A percentile compares a stretch with the other conserved stretches of the same genome.
These are phyloP conservation scores for Filobasidium floriforme DNA, from an alignment of 768 basidiomycete genomes.

Conservation along the genomic window DNA sequence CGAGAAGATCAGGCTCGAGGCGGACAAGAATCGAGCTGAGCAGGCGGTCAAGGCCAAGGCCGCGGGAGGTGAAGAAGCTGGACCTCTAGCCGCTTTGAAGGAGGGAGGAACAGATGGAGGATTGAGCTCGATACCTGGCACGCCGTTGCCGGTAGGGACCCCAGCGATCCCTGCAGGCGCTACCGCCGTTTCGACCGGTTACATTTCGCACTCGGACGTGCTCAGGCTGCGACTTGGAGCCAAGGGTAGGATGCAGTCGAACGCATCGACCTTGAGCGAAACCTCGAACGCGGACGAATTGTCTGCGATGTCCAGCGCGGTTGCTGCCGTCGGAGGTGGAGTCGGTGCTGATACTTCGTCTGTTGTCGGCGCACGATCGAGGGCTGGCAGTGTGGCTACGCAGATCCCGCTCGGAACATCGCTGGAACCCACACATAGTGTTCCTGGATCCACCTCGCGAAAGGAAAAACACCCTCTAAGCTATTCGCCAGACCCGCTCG, in stretches of 20 bases:
- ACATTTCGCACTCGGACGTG: constrained; percentile 19
- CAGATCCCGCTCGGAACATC: constrained; percentile 35
- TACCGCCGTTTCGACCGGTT: constrained; percentile 23
- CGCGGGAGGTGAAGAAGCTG: constrained; percentile 37
- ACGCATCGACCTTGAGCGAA: constrained; percentile 37
- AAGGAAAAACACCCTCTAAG: constrained; percentile 46
- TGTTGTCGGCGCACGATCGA: constrained; percentile 33
- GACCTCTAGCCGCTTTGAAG: constrained; percentile 49
- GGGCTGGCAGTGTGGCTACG: background rate
- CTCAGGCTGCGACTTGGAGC: constrained; percentile 17
- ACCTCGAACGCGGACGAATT: constrained; percentile 35
- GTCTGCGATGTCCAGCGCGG: no score
- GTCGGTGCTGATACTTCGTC: background rate
- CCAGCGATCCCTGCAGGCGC: constrained; percentile 40
- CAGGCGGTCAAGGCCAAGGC: constrained; percentile 51
- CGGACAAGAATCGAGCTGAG: constrained; percentile 38
- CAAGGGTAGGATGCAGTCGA: constrained; percentile 32
- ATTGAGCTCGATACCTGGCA: background rate
- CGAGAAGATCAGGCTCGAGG: constrained; percentile 22
- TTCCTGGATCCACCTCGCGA: constrained; percentile 24
- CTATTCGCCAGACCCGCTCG: constrained; percentile 59
- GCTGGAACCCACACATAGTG: constrained; percentile 38
- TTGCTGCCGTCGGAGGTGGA: background rate
- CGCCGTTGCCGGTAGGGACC: constrained; percentile 39
- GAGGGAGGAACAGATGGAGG: background rate